These are phyloP conservation scores for Geosmithia flava DNA, from an alignment of 2,329 filamentous ascomycete species.

Conservation along the genomic window DNA sequence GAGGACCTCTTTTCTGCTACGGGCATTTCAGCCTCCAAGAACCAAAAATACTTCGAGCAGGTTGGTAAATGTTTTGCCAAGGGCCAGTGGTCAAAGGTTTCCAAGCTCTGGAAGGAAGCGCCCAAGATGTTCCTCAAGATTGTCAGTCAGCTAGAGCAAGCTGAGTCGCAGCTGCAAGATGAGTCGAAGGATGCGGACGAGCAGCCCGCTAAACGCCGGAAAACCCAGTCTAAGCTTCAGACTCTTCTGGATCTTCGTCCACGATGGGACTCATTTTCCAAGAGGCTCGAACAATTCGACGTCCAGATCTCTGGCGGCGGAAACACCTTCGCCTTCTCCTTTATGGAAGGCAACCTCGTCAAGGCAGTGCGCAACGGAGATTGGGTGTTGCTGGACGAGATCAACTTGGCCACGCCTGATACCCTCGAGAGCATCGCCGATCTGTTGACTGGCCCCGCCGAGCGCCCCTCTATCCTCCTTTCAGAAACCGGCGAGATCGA, in stretches of 20 bases:
- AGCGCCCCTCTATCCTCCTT: conserved; percentile 70
- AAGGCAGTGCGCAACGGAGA: conserved; percentile 93
- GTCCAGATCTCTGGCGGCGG: conserved; percentile 62
- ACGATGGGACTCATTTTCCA: conserved; percentile 72
- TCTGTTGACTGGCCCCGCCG: conserved; percentile 62
- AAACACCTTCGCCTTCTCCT: conserved; percentile 80
- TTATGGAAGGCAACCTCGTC: conserved; percentile 90
- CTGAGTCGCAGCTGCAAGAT: conserved; percentile 25
- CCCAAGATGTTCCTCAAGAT: conserved; percentile 75
- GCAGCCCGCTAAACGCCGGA: conserved; percentile 58
- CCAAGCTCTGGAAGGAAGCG: conserved; percentile 79
- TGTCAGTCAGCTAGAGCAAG: conserved; percentile 38
- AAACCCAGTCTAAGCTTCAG: conserved; percentile 55
- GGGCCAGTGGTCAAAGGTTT: conserved; percentile 76
- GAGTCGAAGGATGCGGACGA: conserved; percentile 21
- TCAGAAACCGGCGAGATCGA: conserved; percentile 92
- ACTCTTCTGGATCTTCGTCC: conserved; percentile 43
- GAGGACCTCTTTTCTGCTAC: conserved; percentile 79
- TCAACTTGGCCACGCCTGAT: conserved; percentile 90
- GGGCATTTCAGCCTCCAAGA: conserved; percentile 74
- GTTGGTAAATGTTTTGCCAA: conserved; percentile 69
- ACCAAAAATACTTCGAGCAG: conserved; percentile 73
- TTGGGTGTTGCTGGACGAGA: conserved; percentile 94
- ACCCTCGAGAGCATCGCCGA: conserved; percentile 90
- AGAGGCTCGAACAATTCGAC: conserved; percentile 66